Evolutionary conservation across 2,329 filamentous ascomycete species (phyloP).

Genomic region (Aureobasidium zeae): DNA sequence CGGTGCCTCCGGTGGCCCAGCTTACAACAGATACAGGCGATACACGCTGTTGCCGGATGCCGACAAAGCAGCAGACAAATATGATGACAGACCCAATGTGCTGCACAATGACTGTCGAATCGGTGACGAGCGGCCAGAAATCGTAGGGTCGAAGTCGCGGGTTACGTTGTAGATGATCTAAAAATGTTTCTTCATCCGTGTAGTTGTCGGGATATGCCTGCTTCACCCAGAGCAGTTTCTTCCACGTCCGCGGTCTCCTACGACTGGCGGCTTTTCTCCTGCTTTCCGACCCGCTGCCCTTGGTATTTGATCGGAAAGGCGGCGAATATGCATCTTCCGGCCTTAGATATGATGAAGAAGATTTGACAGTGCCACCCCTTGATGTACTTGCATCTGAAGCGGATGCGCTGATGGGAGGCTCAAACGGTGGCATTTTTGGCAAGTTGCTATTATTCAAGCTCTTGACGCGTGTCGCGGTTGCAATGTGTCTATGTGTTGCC

Average conservation of each 20-base stretch:
- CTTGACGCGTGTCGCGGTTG: not conserved
- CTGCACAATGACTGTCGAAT: constrained; percentile 93
- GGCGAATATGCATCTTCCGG: constrained; percentile 71
- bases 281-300: constrained; percentile 21
- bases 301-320: constrained; percentile 33
- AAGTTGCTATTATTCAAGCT: not conserved
- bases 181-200: constrained; percentile 91
- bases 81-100: constrained; percentile 92
- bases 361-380: not conserved
- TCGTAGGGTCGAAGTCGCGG: constrained; percentile 90
- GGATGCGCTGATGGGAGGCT: constrained; percentile 11
- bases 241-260: constrained; percentile 64
- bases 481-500: not conserved
- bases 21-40: constrained; percentile 82
- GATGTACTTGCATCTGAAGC: constrained; percentile 11
- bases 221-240: constrained; percentile 96
- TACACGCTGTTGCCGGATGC: constrained; percentile 78
- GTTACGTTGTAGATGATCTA: constrained; percentile 91
- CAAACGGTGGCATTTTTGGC: constrained; percentile 12
- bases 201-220: constrained; percentile 99
- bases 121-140: constrained; percentile 92
- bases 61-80: constrained; percentile 88
- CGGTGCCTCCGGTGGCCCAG: constrained; percentile 72
- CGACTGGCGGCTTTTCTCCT: constrained; percentile 51
- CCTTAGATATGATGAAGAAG: constrained; percentile 48